These are phyloP conservation scores for Trichophyton benhamiae DNA, from an alignment of 2,329 filamentous ascomycete species.

Conservation along the genomic window DNA sequence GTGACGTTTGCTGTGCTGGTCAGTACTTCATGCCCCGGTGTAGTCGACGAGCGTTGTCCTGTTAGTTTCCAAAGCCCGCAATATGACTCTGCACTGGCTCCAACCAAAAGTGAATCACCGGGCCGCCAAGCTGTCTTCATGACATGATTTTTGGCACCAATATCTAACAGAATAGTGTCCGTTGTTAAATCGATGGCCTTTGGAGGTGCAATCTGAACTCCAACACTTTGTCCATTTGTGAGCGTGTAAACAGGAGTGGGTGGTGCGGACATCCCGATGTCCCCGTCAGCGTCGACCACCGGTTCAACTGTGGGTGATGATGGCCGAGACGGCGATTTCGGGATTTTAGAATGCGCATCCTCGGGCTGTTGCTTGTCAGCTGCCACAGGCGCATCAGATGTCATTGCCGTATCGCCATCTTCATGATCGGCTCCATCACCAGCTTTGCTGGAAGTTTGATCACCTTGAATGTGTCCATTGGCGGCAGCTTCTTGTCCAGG, in stretches of 20 bases:
- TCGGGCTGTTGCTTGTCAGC: conserved; percentile 30
- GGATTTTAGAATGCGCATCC: conserved; percentile 18
- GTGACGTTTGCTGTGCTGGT: conserved; percentile 29
- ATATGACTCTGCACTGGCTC: conserved; percentile 33
- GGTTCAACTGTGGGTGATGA: conserved; percentile 15
- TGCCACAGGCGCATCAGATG: conserved; percentile 26
- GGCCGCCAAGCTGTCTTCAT: conserved; percentile 35
- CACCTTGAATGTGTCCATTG: conserved; percentile 28
- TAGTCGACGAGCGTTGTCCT: conserved; percentile 14
- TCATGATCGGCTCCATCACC: conserved; percentile 22
- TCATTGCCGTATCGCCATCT: conserved; percentile 19
- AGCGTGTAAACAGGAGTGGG: conserved; percentile 28
- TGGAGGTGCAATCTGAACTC: conserved; percentile 37
- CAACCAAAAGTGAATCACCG: conserved; percentile 30
- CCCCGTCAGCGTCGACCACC: conserved; percentile 32
- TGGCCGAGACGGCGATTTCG: conserved; percentile 1
- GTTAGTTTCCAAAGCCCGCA: conserved; percentile 36
- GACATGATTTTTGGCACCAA: conserved; percentile 29
- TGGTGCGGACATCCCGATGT: conserved; percentile 29
- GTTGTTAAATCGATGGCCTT: conserved; percentile 37
- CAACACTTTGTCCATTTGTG: conserved; percentile 34
- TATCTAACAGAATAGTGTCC: conserved; percentile 32
- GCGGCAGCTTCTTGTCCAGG: conserved; percentile 23
- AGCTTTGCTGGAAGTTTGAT: conserved; percentile 19
- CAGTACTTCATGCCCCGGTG: conserved; percentile 25